Evolutionary conservation across 1,139 yeast species (phyloP), one percentile per base, ranked within the genome.

Genomic region (Geotrichum australiense): DNA sequence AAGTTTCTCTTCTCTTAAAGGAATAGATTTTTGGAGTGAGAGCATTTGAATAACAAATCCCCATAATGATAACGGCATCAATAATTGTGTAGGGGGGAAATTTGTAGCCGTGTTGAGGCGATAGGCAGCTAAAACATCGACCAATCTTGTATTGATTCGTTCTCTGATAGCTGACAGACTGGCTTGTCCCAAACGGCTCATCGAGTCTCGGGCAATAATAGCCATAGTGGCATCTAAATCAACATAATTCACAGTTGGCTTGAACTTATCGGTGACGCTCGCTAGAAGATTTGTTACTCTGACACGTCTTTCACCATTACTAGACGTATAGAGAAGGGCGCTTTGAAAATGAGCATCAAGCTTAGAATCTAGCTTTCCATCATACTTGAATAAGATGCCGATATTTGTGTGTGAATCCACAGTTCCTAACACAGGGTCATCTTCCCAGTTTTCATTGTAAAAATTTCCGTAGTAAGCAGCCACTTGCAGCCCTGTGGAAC

Each of bases 331-430:
- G 42, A 93, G 68, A 34, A 91, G 53, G 0, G 97, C 97, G 1
- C 86, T 83, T 63, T 91, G 99, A 68, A 89, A 86, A 60, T 86
- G 94, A 31, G 87, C 85, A 59, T 86, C 96, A 29, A 74, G 70
- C 46, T 77, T 77, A 3, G 83, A 69, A 45, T 79, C 76, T 35
- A 93, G 69, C 48, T 76, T 78, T 1, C 87, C 89, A 56, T 87
- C 96, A 54, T 85, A 82, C 42, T 70, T 71, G 53, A 91, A 76
- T 41, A 85, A 69, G 2, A 85, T 78, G 3, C 86, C 81, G 45
- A 86, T 63, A 2, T 83, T 71, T 37, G 84, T 81, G 53, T 83
- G 80, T 15, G 73, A 70, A 35, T 73, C 71, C 16, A 89, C 63
- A 5, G 76, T 65, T 0, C 96, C 89, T 21, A 87, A 61, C n/a